Percentiles rank a stretch among this genome's conserved stretches.
These are phyloP conservation scores for Xylariaceae sp. DNA, from an alignment of 2,329 filamentous ascomycete species.

Conservation along the genomic window DNA sequence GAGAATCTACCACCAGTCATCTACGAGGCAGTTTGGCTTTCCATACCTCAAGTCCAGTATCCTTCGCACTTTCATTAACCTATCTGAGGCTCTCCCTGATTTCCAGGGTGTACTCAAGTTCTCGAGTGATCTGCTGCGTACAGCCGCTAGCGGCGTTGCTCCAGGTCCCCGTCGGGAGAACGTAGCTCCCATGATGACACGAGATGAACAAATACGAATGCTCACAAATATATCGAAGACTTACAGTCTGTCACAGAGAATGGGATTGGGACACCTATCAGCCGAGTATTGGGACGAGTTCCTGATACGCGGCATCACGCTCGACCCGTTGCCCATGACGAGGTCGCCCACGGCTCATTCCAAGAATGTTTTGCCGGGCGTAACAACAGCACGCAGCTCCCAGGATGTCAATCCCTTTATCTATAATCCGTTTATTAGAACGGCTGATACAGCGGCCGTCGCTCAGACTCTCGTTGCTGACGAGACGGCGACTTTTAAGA, in stretches of 20 bases:
- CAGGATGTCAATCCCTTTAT: conserved; percentile 79
- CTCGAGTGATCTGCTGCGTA: conserved; percentile 76
- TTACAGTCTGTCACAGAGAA: conserved; percentile 65
- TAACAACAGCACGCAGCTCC: conserved; percentile 45
- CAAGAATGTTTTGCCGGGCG: conserved; percentile 49
- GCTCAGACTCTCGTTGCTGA: conserved; percentile 71
- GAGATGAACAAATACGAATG: conserved; percentile 82
- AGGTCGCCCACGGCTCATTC: conserved; percentile 63
- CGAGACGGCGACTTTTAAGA: conserved; percentile 69
- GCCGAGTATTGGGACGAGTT: conserved; percentile 98
- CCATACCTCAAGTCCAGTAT: conserved; percentile 78
- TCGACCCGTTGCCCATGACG: conserved; percentile 57
- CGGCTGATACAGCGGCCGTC: conserved; percentile 51
- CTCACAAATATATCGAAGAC: conserved; percentile 82
- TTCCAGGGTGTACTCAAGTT: conserved; percentile 85
- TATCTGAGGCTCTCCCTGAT: conserved; percentile 89
- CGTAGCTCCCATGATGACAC: conserved; percentile 62
- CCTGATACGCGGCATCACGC: conserved; percentile 68
- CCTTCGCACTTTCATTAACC: conserved; percentile 81
- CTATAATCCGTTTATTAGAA: conserved; percentile 86
- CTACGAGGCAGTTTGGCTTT: conserved; percentile 67
- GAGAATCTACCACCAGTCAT: conserved; percentile 56
- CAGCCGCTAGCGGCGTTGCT: conserved; percentile 74
- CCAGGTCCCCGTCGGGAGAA: conserved; percentile 65
- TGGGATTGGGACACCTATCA: conserved; percentile 64